These are phyloP conservation scores for Thelonectria rubi DNA, from an alignment of 2,329 filamentous ascomycete species.

Conservation along the genomic window DNA sequence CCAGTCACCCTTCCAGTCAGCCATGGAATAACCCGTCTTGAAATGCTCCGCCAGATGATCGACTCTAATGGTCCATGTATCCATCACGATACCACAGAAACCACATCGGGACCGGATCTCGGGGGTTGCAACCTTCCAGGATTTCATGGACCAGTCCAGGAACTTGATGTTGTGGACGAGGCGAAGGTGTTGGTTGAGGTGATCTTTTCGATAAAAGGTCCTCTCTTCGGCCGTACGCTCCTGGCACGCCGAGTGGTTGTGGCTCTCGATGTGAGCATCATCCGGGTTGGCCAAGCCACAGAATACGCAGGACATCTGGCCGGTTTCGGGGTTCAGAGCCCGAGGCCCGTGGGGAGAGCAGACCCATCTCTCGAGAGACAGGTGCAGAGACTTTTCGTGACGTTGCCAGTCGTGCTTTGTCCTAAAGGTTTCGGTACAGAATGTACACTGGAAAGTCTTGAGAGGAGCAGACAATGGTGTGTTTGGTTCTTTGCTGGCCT, in stretches of 20 bases:
- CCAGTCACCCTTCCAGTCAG: constrained; percentile 76
- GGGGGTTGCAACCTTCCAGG: constrained; percentile 68
- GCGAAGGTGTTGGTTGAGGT: constrained; percentile 71
- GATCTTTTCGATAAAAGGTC: constrained; percentile 73
- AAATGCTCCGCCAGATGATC: constrained; percentile 75
- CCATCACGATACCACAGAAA: constrained; percentile 70
- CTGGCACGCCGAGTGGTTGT: constrained; percentile 71
- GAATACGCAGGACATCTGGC: constrained; percentile 65
- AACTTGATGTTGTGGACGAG: constrained; percentile 71
- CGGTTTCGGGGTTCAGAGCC: constrained; percentile 67
- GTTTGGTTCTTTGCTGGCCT: constrained; percentile 47
- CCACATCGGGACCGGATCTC: constrained; percentile 71
- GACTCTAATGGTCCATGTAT: constrained; percentile 67
- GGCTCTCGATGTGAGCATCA: constrained; percentile 64
- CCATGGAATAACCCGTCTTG: constrained; percentile 72
- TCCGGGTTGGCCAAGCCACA: constrained; percentile 66
- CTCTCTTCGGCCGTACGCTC: constrained; percentile 70
- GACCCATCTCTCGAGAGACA: constrained; percentile 73
- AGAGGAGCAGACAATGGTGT: constrained; percentile 53
- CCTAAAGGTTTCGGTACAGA: constrained; percentile 73
- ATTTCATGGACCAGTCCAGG: constrained; percentile 70
- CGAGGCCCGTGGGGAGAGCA: constrained; percentile 67
- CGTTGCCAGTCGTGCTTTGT: constrained; percentile 76
- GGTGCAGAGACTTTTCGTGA: constrained; percentile 73
- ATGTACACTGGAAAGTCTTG: constrained; percentile 72